Evolutionary conservation across 345 rosid species (phyloP).

Genomic region (Eucalyptus viminalis): DNA sequence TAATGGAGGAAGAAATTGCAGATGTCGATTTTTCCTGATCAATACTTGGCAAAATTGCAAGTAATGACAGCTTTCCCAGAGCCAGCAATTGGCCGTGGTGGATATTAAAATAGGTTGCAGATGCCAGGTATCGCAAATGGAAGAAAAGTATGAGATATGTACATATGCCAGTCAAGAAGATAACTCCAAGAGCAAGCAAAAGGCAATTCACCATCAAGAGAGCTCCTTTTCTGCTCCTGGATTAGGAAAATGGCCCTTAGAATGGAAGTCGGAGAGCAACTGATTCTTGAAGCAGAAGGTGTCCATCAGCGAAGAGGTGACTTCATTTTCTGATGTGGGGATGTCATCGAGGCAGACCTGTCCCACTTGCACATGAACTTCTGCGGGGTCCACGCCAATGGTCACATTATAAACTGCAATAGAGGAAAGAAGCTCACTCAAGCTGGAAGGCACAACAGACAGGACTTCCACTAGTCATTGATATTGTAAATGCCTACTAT

Average conservation of each 20-base stretch:
- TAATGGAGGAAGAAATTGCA: neutral
- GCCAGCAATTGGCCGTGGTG: constrained; percentile 27
- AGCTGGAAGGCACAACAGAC: neutral
- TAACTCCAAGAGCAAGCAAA: constrained; percentile 29
- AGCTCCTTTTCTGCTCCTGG: constrained; percentile 47
- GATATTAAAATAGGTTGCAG: constrained; percentile 29
- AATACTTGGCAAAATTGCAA: neutral
- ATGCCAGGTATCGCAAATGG: neutral
- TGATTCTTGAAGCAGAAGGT: constrained; percentile 49
- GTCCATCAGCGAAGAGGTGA: constrained; percentile 48
- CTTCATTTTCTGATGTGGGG: constrained; percentile 43
- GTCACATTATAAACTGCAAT: constrained; percentile 74
- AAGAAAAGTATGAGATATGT: constrained; percentile 35
- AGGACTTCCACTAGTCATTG: no score
- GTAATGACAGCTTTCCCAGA: neutral
- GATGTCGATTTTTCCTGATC: neutral
- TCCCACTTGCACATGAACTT: constrained; percentile 63
- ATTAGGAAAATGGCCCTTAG: constrained; percentile 48
- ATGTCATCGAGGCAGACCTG: constrained; percentile 29
- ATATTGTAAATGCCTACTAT: no score
- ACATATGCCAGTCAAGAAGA: constrained; percentile 33
- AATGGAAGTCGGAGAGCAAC: constrained; percentile 43
- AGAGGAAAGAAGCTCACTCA: neutral
- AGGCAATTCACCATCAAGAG: constrained; percentile 27
- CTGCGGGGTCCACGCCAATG: constrained; percentile 59